Conservation (phyloP, 495 filamentous ascomycete genomes). For the Cercophora newfieldiana region DNA sequence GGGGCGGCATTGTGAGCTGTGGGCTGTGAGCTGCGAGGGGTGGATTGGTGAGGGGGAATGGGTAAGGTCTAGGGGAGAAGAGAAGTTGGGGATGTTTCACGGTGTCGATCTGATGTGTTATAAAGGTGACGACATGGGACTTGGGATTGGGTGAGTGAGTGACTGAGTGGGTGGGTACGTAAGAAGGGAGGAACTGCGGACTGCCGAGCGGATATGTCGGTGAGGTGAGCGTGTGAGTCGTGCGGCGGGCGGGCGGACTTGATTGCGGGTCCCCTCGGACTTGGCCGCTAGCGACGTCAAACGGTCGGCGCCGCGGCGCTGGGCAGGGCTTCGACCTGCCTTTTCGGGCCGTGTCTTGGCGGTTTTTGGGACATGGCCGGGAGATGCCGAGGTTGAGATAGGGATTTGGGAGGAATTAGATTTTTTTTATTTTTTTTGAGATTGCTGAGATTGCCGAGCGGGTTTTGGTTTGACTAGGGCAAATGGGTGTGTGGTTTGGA, state of each 20-base stretch:
- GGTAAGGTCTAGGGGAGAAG: neutral
- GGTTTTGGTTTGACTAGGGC: too few species aligned
- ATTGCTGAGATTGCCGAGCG: too few species aligned
- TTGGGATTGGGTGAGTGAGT: neutral
- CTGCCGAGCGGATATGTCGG: too few species aligned
- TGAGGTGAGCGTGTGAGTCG: neutral
- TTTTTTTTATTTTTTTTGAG: too few species aligned
- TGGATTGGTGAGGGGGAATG: neutral
- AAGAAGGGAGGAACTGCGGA: neutral
- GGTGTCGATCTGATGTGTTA: neutral
- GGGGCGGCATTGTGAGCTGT: constrained; percentile 18
- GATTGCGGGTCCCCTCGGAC: neutral
- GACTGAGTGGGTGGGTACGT: neutral
- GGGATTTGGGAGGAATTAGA: too few species aligned
- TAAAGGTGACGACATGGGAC: neutral
- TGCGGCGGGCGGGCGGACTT: neutral
- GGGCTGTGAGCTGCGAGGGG: neutral
- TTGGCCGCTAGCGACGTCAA: neutral
- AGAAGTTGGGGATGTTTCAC: too few species aligned
- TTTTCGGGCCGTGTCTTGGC: neutral
- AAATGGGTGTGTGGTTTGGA: too few species aligned
- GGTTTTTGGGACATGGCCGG: too few species aligned
- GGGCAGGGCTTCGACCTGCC: neutral
- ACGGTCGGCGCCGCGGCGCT: neutral
- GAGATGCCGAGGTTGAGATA: too few species aligned